These are phyloP conservation scores for Lipomyces sp. DNA, from an alignment of 805 yeast genomes.

Conservation along the genomic window DNA sequence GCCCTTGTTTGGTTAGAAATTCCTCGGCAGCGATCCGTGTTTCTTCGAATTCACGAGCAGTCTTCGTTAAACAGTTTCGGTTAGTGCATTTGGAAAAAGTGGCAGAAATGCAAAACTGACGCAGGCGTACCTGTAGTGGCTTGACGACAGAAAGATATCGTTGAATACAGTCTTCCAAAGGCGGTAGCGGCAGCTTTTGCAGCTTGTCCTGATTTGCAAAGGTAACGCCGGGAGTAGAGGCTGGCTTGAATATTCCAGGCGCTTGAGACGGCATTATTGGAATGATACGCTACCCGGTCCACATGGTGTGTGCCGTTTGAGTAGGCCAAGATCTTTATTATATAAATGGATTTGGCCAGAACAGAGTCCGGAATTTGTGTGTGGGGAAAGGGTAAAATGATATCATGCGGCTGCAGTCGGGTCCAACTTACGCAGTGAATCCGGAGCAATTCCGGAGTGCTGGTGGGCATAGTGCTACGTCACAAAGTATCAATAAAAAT, in stretches of 20 bases:
- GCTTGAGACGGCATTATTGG: conserved; percentile 3
- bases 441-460: no score
- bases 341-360: background rate
- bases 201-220: conserved; percentile 64
- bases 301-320: background rate
- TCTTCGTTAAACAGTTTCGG: conserved; percentile 41
- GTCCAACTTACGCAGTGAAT: no score
- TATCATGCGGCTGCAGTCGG: no score
- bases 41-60: conserved; percentile 66
- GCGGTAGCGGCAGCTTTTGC: conserved; percentile 79
- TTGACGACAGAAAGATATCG: conserved; percentile 68
- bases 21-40: conserved; percentile 63
- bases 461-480: no score
- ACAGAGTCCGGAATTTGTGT: background rate
- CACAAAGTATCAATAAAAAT: no score
- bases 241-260: background rate
- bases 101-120: background rate
- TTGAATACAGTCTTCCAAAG: conserved; percentile 66
- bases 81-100: background rate
- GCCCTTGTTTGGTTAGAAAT: conserved; percentile 61
- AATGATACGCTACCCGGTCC: background rate
- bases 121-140: conserved; percentile 62
- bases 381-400: background rate
- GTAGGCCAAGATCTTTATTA: background rate
- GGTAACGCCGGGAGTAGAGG: conserved; percentile 48